These are phyloP conservation scores for Exophiala sp. DNA, from an alignment of 2,329 filamentous ascomycete species.

Conservation along the genomic window DNA sequence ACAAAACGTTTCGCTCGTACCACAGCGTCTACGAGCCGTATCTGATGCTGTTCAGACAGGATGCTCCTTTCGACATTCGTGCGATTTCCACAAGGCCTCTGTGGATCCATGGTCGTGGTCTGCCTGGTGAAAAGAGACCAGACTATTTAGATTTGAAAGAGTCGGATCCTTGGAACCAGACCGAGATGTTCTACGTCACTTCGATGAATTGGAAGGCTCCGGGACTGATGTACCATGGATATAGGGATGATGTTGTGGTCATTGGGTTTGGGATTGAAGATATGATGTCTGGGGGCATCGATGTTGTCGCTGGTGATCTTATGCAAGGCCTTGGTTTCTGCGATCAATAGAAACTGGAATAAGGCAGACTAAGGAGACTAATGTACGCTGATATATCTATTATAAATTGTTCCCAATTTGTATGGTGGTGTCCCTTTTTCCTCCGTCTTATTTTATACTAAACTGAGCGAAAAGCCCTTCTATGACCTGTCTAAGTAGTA, in stretches of 20 bases:
- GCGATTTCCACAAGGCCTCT: conserved; percentile 38
- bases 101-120: conserved; percentile 50
- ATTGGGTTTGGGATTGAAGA: conserved; percentile 55
- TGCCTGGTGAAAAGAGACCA: conserved; percentile 9
- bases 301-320: conserved; percentile 48
- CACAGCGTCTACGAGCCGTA: conserved; percentile 35
- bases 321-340: conserved; percentile 39
- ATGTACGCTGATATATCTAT: no score
- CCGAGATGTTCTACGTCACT: conserved; percentile 55
- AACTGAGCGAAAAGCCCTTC: no score
- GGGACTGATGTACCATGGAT: conserved; percentile 50
- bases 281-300: conserved; percentile 44
- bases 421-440: no score
- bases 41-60: conserved; percentile 23
- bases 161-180: conserved; percentile 31
- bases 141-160: neutral
- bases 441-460: no score
- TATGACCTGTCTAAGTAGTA: no score
- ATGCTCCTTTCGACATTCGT: conserved; percentile 21
- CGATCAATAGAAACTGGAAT: neutral
- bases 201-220: conserved; percentile 51
- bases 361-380: no score
- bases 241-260: conserved; percentile 51
- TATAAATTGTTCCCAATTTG: no score
- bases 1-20: conserved; percentile 47